These are phyloP conservation scores for Fusarium humuli DNA, from an alignment of 2,329 filamentous ascomycete genomes.

Conservation along the genomic window DNA sequence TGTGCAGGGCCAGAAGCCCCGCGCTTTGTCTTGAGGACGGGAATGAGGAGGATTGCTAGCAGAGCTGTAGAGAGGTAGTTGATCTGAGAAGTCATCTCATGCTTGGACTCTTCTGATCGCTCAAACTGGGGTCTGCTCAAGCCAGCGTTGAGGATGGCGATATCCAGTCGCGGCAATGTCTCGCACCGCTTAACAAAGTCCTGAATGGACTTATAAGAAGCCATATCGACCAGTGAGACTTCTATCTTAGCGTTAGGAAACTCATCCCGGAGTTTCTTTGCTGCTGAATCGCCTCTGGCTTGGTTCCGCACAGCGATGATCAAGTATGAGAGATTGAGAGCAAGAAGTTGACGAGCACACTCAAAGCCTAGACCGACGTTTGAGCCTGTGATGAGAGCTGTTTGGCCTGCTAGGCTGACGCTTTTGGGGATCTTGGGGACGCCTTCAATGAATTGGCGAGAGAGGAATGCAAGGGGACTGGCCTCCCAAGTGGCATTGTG, in stretches of 20 bases:
- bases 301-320: slow-evolving; percentile 61
- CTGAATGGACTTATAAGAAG: slow-evolving; percentile 58
- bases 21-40: slow-evolving; percentile 47
- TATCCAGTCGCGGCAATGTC: slow-evolving; percentile 55
- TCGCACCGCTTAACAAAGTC: slow-evolving; percentile 54
- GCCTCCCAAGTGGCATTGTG: slow-evolving; percentile 40
- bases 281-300: slow-evolving; percentile 57
- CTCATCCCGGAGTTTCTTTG: slow-evolving; percentile 28
- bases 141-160: slow-evolving; percentile 61
- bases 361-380: slow-evolving; percentile 64
- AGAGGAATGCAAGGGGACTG: slow-evolving; percentile 40
- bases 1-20: slow-evolving; percentile 30
- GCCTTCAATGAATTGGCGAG: slow-evolving; percentile 41
- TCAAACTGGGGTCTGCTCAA: slow-evolving; percentile 45
- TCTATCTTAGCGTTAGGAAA: slow-evolving; percentile 55
- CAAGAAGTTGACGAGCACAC: slow-evolving; percentile 56
- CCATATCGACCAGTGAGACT: slow-evolving; percentile 63
- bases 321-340: slow-evolving; percentile 55
- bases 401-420: slow-evolving; percentile 51
- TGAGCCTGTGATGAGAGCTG: slow-evolving; percentile 62
- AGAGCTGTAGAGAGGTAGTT: slow-evolving; percentile 55
- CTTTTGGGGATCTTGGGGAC: slow-evolving; percentile 41
- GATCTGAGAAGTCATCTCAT: slow-evolving; percentile 57
- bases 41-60: slow-evolving; percentile 50
- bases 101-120: slow-evolving; percentile 49